Conservation (phyloP, 179 eudicot genomes). For the Dionaea muscipula region DNA sequence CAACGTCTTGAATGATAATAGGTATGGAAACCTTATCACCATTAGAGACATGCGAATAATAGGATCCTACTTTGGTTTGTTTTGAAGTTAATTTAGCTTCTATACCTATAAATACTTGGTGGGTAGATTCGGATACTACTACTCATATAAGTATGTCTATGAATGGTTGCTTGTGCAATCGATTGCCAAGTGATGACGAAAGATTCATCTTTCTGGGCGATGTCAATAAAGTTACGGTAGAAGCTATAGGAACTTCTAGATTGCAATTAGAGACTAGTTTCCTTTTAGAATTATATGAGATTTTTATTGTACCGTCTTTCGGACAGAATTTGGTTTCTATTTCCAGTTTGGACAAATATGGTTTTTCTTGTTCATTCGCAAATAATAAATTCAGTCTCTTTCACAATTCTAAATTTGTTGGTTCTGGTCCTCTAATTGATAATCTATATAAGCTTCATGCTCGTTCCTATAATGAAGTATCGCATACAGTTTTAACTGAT, state of each 20-base stretch:
- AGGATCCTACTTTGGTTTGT: background rate
- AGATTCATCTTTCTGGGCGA: slow-evolving; percentile 3
- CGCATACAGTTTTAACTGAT: slow-evolving; percentile 7
- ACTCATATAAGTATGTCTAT: slow-evolving; percentile 8
- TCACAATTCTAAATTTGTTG: background rate
- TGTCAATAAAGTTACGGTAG: slow-evolving; percentile 8
- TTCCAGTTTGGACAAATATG: background rate
- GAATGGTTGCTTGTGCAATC: slow-evolving; percentile 6
- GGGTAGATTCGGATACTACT: background rate
- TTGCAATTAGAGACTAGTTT: slow-evolving; percentile 4
- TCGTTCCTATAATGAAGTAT: slow-evolving; percentile 1
- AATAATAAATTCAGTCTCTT: slow-evolving; percentile 5
- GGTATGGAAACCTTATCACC: slow-evolving; percentile 6
- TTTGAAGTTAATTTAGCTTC: slow-evolving; percentile 6
- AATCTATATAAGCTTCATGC: background rate
- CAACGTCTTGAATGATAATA: background rate
- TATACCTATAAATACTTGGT: no score
- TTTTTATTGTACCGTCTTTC: slow-evolving; percentile 8
- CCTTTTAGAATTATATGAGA: slow-evolving; percentile 6
- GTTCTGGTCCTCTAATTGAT: no score
- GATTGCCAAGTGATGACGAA: slow-evolving; percentile 5
- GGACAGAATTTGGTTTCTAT: slow-evolving; percentile 7
- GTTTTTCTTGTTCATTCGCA: slow-evolving; percentile 1
- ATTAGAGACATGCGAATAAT: no score
- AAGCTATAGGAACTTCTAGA: slow-evolving; percentile 10